These are phyloP conservation scores for Brassica rapa DNA, from an alignment of 345 rosid species.

Conservation along the genomic window DNA sequence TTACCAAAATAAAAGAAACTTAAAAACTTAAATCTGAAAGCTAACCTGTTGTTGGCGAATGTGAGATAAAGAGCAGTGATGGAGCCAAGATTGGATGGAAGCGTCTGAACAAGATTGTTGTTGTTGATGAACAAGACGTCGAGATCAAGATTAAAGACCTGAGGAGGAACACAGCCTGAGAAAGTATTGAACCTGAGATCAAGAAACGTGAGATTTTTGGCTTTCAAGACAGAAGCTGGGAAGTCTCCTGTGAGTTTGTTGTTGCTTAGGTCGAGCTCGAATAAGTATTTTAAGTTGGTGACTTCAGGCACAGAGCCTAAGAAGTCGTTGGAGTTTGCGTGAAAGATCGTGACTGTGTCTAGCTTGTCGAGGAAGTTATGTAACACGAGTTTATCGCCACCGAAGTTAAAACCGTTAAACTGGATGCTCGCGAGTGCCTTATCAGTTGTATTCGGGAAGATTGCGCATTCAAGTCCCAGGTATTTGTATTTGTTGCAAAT, in stretches of 20 bases:
- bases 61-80: conserved; percentile 63
- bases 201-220: conserved; percentile 54
- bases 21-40: neutral
- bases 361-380: conserved; percentile 63
- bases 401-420: conserved; percentile 67
- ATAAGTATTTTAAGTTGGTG: conserved; percentile 58
- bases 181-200: conserved; percentile 79
- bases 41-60: conserved; percentile 69
- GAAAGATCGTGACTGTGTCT: conserved; percentile 66
- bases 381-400: conserved; percentile 49
- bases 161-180: conserved; percentile 62
- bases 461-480: conserved; percentile 64
- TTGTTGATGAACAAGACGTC: conserved; percentile 76
- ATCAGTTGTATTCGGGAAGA: conserved; percentile 50
- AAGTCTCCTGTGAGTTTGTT: conserved; percentile 70
- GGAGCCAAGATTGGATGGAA: conserved; percentile 54
- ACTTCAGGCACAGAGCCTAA: conserved; percentile 57
- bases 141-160: conserved; percentile 60
- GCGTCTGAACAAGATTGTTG: conserved; percentile 48
- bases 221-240: conserved; percentile 55
- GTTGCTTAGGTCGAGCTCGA: conserved; percentile 84
- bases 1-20: neutral
- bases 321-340: conserved; percentile 80
- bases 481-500: conserved; percentile 57
- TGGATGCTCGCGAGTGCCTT: conserved; percentile 67